Evolutionary conservation across 106 monocot genomes (phyloP), one percentile per base, ranked within the genome.

Genomic region (Dioscorea dumetorum): DNA sequence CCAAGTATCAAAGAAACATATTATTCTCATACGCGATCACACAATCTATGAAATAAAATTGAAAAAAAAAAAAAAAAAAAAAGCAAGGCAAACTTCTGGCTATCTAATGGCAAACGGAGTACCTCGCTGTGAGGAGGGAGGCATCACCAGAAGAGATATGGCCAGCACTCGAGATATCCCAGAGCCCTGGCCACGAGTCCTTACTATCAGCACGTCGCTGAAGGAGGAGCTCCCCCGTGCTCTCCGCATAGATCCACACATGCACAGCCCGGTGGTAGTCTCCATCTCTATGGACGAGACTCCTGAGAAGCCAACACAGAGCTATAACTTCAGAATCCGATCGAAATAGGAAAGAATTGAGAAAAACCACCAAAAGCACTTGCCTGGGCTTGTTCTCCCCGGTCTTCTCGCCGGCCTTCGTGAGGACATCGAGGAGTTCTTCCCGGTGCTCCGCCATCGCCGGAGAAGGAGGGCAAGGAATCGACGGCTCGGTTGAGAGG

Each of bases 141-240:
- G 89, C 80, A 62, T 92, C 92, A 0, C 92, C 88, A 22, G 97
- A 86, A 7, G 92, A 86, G 67, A 97, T 87, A 75, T 97, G 97
- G 4, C 92, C 97, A 14, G 97, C 97, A 72, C 92, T 97, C 58
- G 97, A 97, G 58, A 92, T 90, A 56, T 97, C 97, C 92, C 97
- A 97, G 60, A 64, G 76, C 5, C 88, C 89, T 0, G 97, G 92
- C 91, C 94, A 95, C 5, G 94, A 91, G 23, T 92, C 97, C 82
- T 97, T 97, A 80, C 97, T 82, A 58, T 88, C 91, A 32, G 97
- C 84, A 2, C 97, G 91, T 66, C 77, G 81, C 80, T 97, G 97
- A 33, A 97, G 80, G 50, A 97, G 84, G 17, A 97, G 82, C 83
- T 97, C 86, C 49, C 76, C 72, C 7, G 97, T 97, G 78, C 78